These are phyloP conservation scores for Saitozyma sp. DNA, from an alignment of 768 basidiomycete genomes.

Conservation along the genomic window DNA sequence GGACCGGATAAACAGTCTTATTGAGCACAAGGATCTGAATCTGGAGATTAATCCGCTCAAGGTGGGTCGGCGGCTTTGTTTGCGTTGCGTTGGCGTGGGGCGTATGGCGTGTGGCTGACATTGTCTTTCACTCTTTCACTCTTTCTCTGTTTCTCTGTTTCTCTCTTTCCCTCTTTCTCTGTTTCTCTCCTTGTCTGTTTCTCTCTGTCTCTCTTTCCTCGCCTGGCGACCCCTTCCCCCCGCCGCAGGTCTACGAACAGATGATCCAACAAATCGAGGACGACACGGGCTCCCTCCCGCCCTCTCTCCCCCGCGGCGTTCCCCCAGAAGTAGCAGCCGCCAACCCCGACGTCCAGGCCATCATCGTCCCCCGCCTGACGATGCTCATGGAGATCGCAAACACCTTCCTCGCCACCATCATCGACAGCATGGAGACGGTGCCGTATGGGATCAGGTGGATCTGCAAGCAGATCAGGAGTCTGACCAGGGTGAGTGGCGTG, in stretches of 20 bases:
- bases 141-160: not conserved
- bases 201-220: not conserved
- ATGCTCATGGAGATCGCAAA: slow-evolving; percentile 99
- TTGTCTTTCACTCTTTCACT: not conserved
- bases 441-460: slow-evolving; percentile 99
- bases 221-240: slow-evolving; percentile 8
- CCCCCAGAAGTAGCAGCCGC: slow-evolving; percentile 91
- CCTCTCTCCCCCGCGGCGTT: slow-evolving; percentile 87
- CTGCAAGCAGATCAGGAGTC: slow-evolving; percentile 96
- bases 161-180: not conserved
- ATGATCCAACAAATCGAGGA: slow-evolving; percentile 99
- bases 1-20: slow-evolving; percentile 95
- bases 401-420: slow-evolving; percentile 93
- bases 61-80: slow-evolving; percentile 56
- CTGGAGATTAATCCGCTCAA: slow-evolving; percentile 99
- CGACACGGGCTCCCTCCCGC: slow-evolving; percentile 87
- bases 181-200: no score
- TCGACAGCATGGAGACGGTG: slow-evolving; percentile 96
- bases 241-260: slow-evolving; percentile 87
- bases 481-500: slow-evolving; percentile 70
- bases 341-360: slow-evolving; percentile 93
- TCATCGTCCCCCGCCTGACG: slow-evolving; percentile 92
- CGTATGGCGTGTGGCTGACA: no score
- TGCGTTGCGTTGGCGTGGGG: not conserved
- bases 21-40: slow-evolving; percentile 99